phyloP scores from a whole-genome alignment of 75 land plant species.

The Pinus tabuliformis region DNA sequence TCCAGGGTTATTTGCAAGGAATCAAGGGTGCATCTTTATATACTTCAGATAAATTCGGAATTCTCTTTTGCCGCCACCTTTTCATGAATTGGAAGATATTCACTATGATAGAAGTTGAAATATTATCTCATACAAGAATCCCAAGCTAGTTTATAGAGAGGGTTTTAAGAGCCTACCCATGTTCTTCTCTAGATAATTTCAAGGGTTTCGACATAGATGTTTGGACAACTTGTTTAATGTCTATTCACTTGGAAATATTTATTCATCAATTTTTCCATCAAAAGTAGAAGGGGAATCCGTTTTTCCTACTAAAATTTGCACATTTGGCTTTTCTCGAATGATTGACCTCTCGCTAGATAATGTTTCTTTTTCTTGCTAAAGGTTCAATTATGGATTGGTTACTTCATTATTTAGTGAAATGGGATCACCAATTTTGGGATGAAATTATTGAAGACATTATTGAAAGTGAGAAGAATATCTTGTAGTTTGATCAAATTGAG shows the following conservation, averaged over 20 bases:
- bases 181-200: conserved; percentile 28
- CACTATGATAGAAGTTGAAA: conserved; percentile 63
- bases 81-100: conserved; percentile 82
- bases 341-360: conserved; percentile 71
- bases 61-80: conserved; percentile 79
- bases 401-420: conserved; percentile 48
- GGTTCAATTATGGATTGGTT: conserved; percentile 60
- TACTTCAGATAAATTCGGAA: conserved; percentile 69
- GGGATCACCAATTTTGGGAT: conserved; percentile 45
- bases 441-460: conserved; percentile 39
- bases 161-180: conserved; percentile 37
- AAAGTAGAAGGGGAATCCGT: too few species aligned
- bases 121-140: conserved; percentile 76
- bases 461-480: conserved; percentile 28
- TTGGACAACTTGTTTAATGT: conserved; percentile 43
- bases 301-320: conserved; percentile 25
- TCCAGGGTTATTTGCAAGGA: conserved; percentile 97
- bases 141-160: conserved; percentile 74
- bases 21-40: conserved; percentile 82
- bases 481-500: conserved; percentile 15
- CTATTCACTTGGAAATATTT: too few species aligned
- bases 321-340: conserved; percentile 85
- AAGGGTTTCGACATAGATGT: conserved; percentile 43
- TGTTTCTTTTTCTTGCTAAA: conserved; percentile 59
- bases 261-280: too few species aligned